Evolutionary conservation across 768 basidiomycete species (phyloP), one percentile per base, ranked within the genome.

Genomic region (Hygrophorus pudorinus): DNA sequence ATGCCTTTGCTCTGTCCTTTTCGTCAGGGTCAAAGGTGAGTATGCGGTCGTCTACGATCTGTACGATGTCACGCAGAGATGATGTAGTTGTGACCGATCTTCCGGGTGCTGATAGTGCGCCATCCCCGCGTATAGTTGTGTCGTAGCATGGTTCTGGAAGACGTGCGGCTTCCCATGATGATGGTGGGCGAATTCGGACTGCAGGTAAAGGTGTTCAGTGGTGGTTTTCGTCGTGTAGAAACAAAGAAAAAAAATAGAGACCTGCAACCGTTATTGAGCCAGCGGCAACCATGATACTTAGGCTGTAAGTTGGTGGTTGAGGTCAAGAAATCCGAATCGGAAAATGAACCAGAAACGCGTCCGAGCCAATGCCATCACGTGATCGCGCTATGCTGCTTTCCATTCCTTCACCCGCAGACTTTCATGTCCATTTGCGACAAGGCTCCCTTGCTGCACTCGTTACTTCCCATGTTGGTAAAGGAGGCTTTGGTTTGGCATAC

Each of bases 361-460:
- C 47, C 14, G 43, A 48, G 41, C 34, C 30, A 11, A 43, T 7
- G 24, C 7, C 24, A 24, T 58, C 61, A 64, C 59, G 56, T 62
- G 62, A 50, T 42, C 63, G 63, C 41, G 53, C n/a, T 20, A 40
- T 43, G 38, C 48, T 48, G 13, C 29, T 46, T 37, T 35, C 65
- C 33, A 65, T 80, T 50, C 57, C 67, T 10, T 77, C 85, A 1
- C 88, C 90, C 12, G 84, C 87, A 27, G 90, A 92, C 68, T 94
- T 96, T 58, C 96, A 99, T 68, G 93, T 97, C 52, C 94, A 99
- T 62, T 79, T 99, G 21, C 79, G 96, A 33, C 90, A 98, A 59
- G 91, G 87, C 21, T 64, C 76, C 27, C 66, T 99, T 51, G 81
- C 84, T 18, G 65, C 76, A 43, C 75, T 98, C 11, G 91, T 98